Evolutionary conservation across 495 filamentous ascomycete genomes (phyloP).

Genomic region (Rostrohypoxylon terebratum): DNA sequence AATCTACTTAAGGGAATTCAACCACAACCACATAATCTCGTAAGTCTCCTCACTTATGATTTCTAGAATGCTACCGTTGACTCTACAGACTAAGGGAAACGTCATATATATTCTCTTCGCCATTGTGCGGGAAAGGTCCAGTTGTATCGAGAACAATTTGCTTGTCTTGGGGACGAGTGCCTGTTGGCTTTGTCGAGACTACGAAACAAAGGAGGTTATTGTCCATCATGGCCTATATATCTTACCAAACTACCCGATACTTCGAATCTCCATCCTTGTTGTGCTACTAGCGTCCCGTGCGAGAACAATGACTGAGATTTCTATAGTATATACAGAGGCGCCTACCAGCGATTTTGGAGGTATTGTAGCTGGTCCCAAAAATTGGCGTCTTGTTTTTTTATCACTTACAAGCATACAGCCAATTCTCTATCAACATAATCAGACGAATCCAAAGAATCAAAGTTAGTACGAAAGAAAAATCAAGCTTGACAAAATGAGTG

Average conservation of each 20-base stretch:
- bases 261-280: conserved; percentile 18
- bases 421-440: background rate
- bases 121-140: conserved; percentile 16
- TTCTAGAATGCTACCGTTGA: conserved; percentile 30
- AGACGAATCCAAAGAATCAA: background rate
- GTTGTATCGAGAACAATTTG: conserved; percentile 40
- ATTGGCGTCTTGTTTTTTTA: background rate
- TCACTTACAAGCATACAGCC: background rate
- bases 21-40: conserved; percentile 3
- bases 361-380: background rate
- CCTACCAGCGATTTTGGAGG: background rate
- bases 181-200: background rate
- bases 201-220: conserved; percentile 25
- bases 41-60: conserved; percentile 24
- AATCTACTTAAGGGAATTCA: background rate
- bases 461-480: conserved; percentile 15
- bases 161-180: conserved; percentile 21
- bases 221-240: background rate
- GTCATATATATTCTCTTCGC: conserved; percentile 34
- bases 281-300: conserved; percentile 7
- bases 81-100: conserved; percentile 14
- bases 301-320: conserved; percentile 24
- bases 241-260: background rate
- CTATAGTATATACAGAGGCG: conserved; percentile 24
- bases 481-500: conserved; percentile 34